phyloP scores from a whole-genome alignment of 257 asterid genomes.

The Fraxinus excelsior region DNA sequence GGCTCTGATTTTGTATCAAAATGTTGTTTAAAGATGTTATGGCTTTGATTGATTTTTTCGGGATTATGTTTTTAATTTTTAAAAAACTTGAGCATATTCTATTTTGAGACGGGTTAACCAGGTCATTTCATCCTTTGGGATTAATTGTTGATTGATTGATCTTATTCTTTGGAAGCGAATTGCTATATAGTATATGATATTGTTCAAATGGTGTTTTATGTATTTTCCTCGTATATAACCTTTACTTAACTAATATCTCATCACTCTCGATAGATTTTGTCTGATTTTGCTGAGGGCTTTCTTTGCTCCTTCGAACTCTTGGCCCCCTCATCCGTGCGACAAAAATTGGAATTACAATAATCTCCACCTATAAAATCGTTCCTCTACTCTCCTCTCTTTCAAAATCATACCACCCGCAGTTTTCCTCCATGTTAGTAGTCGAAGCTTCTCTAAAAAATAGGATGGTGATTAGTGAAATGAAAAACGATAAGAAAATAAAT shows the following conservation, averaged over 20 bases:
- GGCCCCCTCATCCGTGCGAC: neutral
- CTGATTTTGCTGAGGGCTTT: too few species aligned
- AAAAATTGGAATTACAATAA: too few species aligned
- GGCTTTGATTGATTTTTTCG: neutral
- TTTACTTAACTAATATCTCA: too few species aligned
- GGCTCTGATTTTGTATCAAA: conserved; percentile 20
- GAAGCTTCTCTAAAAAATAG: too few species aligned
- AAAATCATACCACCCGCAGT: neutral
- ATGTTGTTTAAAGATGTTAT: conserved; percentile 4
- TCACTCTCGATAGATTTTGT: too few species aligned
- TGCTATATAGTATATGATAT: neutral
- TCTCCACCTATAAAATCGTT: too few species aligned
- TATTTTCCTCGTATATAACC: too few species aligned
- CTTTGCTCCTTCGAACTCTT: neutral
- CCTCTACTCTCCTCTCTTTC: conserved; percentile 25
- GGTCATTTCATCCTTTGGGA: neutral
- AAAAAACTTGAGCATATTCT: neutral
- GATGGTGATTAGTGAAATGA: too few species aligned
- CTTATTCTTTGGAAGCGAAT: neutral
- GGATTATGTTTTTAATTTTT: conserved; percentile 29
- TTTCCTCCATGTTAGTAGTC: neutral
- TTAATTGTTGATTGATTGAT: neutral
- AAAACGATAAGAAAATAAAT: too few species aligned
- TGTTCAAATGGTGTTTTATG: too few species aligned
- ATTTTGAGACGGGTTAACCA: neutral